Percentiles rank a stretch among this genome's conserved stretches.
Conservation (phyloP, 208 protist genomes). For the Crithidia brevicula region DNA sequence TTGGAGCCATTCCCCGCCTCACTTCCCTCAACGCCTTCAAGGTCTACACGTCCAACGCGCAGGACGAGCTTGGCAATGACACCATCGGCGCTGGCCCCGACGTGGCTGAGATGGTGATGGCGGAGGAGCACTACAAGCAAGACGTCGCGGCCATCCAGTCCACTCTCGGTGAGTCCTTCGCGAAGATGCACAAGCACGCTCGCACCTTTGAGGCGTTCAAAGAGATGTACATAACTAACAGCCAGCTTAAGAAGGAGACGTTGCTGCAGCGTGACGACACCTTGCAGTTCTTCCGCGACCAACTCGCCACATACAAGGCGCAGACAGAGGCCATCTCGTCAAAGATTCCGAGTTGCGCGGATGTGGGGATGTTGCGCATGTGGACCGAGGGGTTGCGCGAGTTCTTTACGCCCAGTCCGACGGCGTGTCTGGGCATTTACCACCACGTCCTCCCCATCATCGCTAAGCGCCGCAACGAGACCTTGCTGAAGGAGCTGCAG, state of each 20-base stretch:
- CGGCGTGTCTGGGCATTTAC: conserved; percentile 84
- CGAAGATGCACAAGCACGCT: conserved; percentile 83
- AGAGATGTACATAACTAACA: conserved; percentile 92
- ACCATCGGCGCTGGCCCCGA: conserved; percentile 81
- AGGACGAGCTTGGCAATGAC: conserved; percentile 62
- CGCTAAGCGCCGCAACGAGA: conserved; percentile 86
- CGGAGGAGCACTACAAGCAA: conserved; percentile 86
- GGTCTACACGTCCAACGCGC: conserved; percentile 83
- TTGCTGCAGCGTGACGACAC: conserved; percentile 59
- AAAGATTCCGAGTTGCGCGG: conserved; percentile 84
- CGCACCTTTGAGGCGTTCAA: conserved; percentile 82
- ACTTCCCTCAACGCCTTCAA: conserved; percentile 90
- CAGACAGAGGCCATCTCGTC: conserved; percentile 88
- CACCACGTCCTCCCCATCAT: conserved; percentile 93
- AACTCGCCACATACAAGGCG: conserved; percentile 82
- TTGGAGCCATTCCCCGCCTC: conserved; percentile 82
- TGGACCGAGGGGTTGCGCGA: conserved; percentile 86
- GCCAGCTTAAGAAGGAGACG: conserved; percentile 57
- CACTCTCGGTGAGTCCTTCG: conserved; percentile 71
- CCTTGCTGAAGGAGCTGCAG: conserved; percentile 87
- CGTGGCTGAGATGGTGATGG: conserved; percentile 90
- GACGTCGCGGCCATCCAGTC: conserved; percentile 75
- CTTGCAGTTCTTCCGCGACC: conserved; percentile 91
- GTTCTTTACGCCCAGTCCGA: conserved; percentile 91
- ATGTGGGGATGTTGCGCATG: conserved; percentile 90